Evolutionary conservation across 805 yeast species (phyloP).

Genomic region (Candida gorgasii): DNA sequence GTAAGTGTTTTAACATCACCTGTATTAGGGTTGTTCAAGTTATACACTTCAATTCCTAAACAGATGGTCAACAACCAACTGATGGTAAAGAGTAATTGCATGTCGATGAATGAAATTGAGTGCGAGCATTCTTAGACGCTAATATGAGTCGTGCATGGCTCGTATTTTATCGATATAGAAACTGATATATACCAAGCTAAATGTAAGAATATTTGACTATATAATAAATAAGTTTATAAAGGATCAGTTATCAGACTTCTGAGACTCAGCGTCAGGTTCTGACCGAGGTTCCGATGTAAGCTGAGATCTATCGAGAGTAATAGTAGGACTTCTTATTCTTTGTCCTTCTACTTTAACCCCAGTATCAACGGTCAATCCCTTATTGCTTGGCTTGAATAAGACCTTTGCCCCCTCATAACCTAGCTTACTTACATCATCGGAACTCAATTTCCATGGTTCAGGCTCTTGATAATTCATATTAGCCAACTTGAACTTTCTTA

Average conservation of each 20-base stretch:
- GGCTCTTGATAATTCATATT: constrained; percentile 32
- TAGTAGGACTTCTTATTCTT: constrained; percentile 28
- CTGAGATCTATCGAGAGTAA: constrained; percentile 38
- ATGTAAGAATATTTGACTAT: no score
- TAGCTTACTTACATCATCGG: constrained; percentile 28
- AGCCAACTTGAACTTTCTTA: constrained; percentile 27
- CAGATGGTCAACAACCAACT: constrained; percentile 5
- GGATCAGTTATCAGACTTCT: no score
- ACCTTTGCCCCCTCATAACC: constrained; percentile 35
- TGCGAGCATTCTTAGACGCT: no score
- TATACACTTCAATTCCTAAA: constrained; percentile 9
- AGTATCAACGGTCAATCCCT: constrained; percentile 23
- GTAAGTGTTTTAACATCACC: constrained; percentile 1
- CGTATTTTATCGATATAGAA: not conserved
- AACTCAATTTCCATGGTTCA: constrained; percentile 32
- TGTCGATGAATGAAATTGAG: constrained; percentile 1
- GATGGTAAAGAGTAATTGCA: constrained; percentile 7
- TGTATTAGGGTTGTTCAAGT: constrained; percentile 1
- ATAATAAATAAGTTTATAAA: no score
- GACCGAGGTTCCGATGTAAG: no score
- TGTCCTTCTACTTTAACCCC: constrained; percentile 1
- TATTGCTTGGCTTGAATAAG: constrained; percentile 37
- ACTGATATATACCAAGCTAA: not conserved
- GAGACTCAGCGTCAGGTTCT: not conserved
- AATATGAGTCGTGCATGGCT: no score